Percentiles rank a stretch among this genome's conserved stretches.
Evolutionary conservation across 75 land plant species (phyloP).

Genomic region (Azolla pinnata): DNA sequence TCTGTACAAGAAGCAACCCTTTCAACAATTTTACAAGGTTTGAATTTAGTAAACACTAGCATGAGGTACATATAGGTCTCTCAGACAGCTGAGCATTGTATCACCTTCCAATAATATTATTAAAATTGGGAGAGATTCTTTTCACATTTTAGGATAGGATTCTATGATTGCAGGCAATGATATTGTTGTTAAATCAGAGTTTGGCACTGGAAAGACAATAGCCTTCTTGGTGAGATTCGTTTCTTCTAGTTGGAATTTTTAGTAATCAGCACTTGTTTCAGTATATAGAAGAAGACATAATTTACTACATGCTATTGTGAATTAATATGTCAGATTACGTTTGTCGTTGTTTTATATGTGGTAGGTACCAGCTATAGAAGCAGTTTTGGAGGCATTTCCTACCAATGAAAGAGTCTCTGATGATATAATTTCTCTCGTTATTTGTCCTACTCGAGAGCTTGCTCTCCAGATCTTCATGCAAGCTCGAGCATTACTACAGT

Average conservation of each 20-base stretch:
- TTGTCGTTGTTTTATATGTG: not conserved
- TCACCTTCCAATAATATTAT: not conserved
- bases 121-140: no score
- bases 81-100: not conserved
- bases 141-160: no score
- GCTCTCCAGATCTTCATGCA: constrained; percentile 68
- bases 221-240: constrained; percentile 56
- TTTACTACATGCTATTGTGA: not conserved
- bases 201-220: constrained; percentile 67
- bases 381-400: constrained; percentile 41
- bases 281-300: not conserved
- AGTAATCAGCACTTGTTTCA: not conserved
- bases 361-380: constrained; percentile 81
- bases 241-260: constrained; percentile 6
- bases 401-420: constrained; percentile 3
- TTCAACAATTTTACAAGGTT: not conserved
- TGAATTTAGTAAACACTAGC: not conserved
- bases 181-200: constrained; percentile 57
- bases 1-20: not conserved
- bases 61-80: no score
- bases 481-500: constrained; percentile 44
- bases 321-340: not conserved
- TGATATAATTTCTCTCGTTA: constrained; percentile 47
- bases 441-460: constrained; percentile 70
- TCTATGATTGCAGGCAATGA: constrained; percentile 44